Conservation (phyloP, 2,329 filamentous ascomycete species). For the Furcasterigmium furcatum region DNA sequence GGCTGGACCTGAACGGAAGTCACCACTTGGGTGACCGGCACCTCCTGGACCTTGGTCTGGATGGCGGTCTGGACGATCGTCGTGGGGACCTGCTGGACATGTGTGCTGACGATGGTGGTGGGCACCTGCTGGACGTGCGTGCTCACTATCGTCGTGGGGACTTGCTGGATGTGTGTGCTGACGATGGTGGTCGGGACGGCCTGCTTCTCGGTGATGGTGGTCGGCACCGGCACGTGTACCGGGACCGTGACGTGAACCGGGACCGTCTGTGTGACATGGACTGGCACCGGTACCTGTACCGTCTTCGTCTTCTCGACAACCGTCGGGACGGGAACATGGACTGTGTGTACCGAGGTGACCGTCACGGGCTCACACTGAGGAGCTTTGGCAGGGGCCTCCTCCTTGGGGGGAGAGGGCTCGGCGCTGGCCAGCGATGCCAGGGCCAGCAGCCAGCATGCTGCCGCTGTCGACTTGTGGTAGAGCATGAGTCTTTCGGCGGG, state of each 20-base stretch:
- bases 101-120: constrained; percentile 5
- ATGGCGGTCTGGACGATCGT: constrained; percentile 4
- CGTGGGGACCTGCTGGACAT: constrained; percentile 5
- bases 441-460: neutral
- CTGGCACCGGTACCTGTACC: neutral
- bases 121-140: constrained; percentile 7
- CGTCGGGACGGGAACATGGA: neutral
- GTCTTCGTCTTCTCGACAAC: neutral
- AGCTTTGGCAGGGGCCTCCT: neutral
- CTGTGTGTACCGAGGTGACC: neutral
- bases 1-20: constrained; percentile 3
- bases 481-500: neutral
- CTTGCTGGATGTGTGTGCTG: constrained; percentile 4
- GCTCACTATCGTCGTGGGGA: constrained; percentile 3
- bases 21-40: constrained; percentile 4
- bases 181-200: constrained; percentile 6
- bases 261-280: neutral
- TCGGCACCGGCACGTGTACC: constrained; percentile 9
- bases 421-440: neutral
- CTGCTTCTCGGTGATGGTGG: constrained; percentile 5
- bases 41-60: constrained; percentile 2
- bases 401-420: neutral
- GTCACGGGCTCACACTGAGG: neutral
- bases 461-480: neutral
- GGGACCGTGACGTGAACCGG: neutral